These are phyloP conservation scores for Hypoxylon cercidicola DNA, from an alignment of 495 filamentous ascomycete genomes.

Conservation along the genomic window DNA sequence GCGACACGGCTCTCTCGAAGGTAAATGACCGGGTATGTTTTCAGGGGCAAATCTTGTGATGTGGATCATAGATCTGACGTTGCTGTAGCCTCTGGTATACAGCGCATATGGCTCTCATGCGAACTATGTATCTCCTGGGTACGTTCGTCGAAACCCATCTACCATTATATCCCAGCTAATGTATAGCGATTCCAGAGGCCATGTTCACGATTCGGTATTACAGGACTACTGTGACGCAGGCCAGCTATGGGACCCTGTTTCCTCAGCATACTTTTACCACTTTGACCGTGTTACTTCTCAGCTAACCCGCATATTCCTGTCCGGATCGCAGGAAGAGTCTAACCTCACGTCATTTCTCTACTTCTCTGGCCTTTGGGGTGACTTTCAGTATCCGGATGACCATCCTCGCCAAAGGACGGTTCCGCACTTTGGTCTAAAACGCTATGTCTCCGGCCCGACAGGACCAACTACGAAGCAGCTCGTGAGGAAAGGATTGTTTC, in stretches of 20 bases:
- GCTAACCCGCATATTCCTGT: constrained; percentile 7
- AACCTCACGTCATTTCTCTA: constrained; percentile 21
- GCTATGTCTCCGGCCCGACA: constrained; percentile 14
- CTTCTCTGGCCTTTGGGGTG: constrained; percentile 14
- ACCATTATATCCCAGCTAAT: constrained; percentile 1
- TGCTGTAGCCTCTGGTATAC: constrained; percentile 12
- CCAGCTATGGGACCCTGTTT: constrained; percentile 11
- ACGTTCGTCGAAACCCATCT: not conserved
- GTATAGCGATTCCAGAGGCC: not conserved
- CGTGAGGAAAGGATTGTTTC: constrained; percentile 8
- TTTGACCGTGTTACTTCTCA: constrained; percentile 5
- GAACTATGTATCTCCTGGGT: constrained; percentile 16
- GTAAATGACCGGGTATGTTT: constrained; percentile 12
- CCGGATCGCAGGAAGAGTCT: not conserved
- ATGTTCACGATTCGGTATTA: constrained; percentile 13
- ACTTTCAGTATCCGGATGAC: constrained; percentile 14
- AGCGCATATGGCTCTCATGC: constrained; percentile 22
- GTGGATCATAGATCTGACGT: not conserved
- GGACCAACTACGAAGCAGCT: constrained; percentile 12
- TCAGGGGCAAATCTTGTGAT: constrained; percentile 1
- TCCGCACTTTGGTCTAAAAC: constrained; percentile 13
- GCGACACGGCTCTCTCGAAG: constrained; percentile 4
- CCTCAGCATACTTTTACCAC: constrained; percentile 21
- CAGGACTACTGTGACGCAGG: constrained; percentile 17
- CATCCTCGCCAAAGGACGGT: constrained; percentile 13